Evolutionary conservation across 805 yeast genomes (phyloP).

Genomic region (Saccharomycopsis sp.): DNA sequence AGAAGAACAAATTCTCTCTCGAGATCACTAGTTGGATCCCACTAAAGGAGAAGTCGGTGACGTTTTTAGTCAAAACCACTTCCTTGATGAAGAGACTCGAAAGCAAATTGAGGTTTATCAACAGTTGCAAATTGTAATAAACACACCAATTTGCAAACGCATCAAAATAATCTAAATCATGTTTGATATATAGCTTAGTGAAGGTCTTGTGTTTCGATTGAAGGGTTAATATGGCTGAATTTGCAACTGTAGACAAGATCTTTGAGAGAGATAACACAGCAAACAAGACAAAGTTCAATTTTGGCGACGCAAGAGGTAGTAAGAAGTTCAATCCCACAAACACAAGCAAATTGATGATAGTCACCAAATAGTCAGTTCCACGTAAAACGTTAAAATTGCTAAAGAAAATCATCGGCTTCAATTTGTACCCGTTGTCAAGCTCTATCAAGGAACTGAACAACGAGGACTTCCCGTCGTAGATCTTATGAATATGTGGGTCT

Average conservation of each 20-base stretch:
- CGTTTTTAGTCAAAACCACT: constrained; percentile 23
- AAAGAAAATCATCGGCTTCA: constrained; percentile 55
- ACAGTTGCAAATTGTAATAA: constrained; percentile 45
- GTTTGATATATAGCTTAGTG: constrained; percentile 57
- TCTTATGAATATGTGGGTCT: constrained; percentile 81
- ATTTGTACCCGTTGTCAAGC: constrained; percentile 35
- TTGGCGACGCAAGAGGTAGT: constrained; percentile 25
- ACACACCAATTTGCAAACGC: constrained; percentile 72
- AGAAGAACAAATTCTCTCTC: constrained; percentile 36
- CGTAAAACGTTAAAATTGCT: constrained; percentile 58
- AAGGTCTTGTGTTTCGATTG: constrained; percentile 59
- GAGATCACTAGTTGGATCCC: constrained; percentile 21
- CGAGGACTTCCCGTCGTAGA: constrained; percentile 40
- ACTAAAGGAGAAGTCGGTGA: background rate
- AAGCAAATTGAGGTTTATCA: constrained; percentile 53
- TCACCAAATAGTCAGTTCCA: constrained; percentile 52
- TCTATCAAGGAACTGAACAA: constrained; percentile 19
- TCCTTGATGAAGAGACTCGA: constrained; percentile 33
- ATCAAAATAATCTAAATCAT: constrained; percentile 55
- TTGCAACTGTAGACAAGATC: constrained; percentile 42
- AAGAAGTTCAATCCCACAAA: constrained; percentile 21
- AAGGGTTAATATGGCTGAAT: constrained; percentile 44
- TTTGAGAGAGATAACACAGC: constrained; percentile 41
- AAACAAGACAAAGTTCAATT: constrained; percentile 31
- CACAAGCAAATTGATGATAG: constrained; percentile 29